These are phyloP conservation scores for Calcarisporium arbuscula DNA, from an alignment of 2,329 filamentous ascomycete species.

Conservation along the genomic window DNA sequence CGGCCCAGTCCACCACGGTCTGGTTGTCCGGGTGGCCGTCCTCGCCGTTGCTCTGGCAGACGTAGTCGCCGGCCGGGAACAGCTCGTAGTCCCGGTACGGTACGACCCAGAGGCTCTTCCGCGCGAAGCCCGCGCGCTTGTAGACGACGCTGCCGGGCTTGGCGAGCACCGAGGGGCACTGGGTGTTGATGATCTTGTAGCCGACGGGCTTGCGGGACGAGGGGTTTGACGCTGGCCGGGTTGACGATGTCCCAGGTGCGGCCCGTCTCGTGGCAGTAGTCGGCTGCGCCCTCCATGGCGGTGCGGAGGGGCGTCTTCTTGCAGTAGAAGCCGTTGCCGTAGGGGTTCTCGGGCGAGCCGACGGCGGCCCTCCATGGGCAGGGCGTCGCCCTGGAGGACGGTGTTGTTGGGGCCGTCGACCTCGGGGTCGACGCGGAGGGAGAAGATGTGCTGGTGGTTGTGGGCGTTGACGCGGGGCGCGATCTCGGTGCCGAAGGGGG, in stretches of 20 bases:
- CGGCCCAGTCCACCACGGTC: slow-evolving; percentile 39
- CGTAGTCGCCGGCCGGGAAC: slow-evolving; percentile 35
- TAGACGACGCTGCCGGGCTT: slow-evolving; percentile 31
- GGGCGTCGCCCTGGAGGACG: slow-evolving; percentile 65
- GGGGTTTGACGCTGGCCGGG: slow-evolving; percentile 29
- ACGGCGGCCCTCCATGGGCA: slow-evolving; percentile 53
- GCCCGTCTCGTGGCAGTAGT: slow-evolving; percentile 21
- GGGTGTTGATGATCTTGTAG: slow-evolving; percentile 38
- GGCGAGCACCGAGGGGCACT: slow-evolving; percentile 41
- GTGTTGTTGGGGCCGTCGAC: slow-evolving; percentile 57
- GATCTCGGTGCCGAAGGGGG: slow-evolving; percentile 56
- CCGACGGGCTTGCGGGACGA: slow-evolving; percentile 36
- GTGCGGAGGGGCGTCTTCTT: slow-evolving; percentile 19
- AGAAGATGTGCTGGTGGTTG: slow-evolving; percentile 67
- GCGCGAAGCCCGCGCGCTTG: slow-evolving; percentile 33
- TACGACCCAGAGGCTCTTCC: slow-evolving; percentile 37
- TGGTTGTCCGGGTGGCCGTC: slow-evolving; percentile 16
- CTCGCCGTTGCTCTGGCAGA: slow-evolving; percentile 37
- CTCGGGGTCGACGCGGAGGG: slow-evolving; percentile 58
- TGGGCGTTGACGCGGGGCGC: slow-evolving; percentile 56
- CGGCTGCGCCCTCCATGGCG: slow-evolving; percentile 14
- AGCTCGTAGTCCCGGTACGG: slow-evolving; percentile 34
- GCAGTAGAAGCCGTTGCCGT: slow-evolving; percentile 65
- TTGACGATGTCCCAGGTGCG: slow-evolving; percentile 32
- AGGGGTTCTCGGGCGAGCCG: slow-evolving; percentile 62